Conservation (phyloP, 495 filamentous ascomycete species). For the Mytilinidion resinicola region DNA sequence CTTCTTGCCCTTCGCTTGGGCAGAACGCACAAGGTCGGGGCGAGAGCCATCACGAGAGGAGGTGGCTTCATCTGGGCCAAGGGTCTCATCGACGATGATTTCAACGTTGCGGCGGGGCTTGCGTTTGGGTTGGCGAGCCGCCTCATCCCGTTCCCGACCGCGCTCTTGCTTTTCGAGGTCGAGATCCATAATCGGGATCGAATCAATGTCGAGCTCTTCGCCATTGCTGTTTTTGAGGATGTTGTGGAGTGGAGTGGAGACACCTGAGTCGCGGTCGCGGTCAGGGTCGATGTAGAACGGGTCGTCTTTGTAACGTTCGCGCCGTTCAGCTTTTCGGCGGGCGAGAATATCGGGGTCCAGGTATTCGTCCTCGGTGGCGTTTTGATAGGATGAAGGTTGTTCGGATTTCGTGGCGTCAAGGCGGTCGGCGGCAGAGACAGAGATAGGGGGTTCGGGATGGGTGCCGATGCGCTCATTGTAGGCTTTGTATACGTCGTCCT, state of each 20-base stretch:
- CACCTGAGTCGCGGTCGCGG: slow-evolving; percentile 41
- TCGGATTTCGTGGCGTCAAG: slow-evolving; percentile 42
- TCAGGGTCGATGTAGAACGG: slow-evolving; percentile 81
- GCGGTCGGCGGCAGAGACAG: slow-evolving; percentile 48
- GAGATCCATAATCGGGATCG: slow-evolving; percentile 91
- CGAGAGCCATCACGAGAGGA: background rate
- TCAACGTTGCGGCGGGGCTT: slow-evolving; percentile 37
- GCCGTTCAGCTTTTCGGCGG: slow-evolving; percentile 58
- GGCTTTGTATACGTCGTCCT: slow-evolving; percentile 63
- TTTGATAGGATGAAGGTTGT: slow-evolving; percentile 56
- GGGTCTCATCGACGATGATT: slow-evolving; percentile 38
- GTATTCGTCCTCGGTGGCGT: slow-evolving; percentile 49
- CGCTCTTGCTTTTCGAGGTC: slow-evolving; percentile 51
- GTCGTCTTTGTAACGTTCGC: slow-evolving; percentile 80
- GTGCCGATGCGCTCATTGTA: slow-evolving; percentile 53
- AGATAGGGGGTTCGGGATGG: slow-evolving; percentile 27
- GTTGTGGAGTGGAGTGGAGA: slow-evolving; percentile 64
- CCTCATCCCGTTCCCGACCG: slow-evolving; percentile 5
- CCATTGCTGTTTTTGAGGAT: slow-evolving; percentile 62
- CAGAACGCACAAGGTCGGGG: slow-evolving; percentile 31
- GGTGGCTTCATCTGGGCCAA: slow-evolving; percentile 21
- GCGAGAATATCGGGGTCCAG: slow-evolving; percentile 58
- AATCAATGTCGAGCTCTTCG: slow-evolving; percentile 77
- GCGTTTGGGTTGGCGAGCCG: slow-evolving; percentile 4
- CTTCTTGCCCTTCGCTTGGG: slow-evolving; percentile 43